Evolutionary conservation across 2,329 filamentous ascomycete species (phyloP), one percentile per base, ranked within the genome.

Genomic region (Aspergillus piperis): DNA sequence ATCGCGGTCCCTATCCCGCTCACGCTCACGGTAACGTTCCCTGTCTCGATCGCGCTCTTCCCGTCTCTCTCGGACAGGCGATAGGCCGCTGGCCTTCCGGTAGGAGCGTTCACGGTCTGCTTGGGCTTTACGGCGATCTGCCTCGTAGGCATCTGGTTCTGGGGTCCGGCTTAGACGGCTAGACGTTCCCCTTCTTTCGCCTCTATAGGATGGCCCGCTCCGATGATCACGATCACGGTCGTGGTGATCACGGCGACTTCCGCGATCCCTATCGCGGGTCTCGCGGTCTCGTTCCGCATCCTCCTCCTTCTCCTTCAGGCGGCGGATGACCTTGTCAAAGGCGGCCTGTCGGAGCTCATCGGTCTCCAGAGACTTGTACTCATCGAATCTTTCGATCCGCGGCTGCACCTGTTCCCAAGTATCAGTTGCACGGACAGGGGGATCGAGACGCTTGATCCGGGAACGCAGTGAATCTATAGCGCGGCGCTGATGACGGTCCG

Each of bases 81-180:
- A 81, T 65, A 85, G 72, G 68, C 85, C 80, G 65, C 89, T 90
- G 78, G 87, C 87, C 79, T 95, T 96, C 75, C 91, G 88, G 78
- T 96, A 96, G 69, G 96, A 93, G 66, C 93, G 90, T 79, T 98
- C 96, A 51, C 96, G 89, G 73, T 96, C 93, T 60, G 93, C 92
- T 72, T 95, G 93, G 47, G 94, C 94, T 76, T 94, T 95, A 70
- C 92, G 90, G 66, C 95, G 88, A 74, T 99, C 95, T 62, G 93
- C 95, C 77, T 98, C 95, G 76, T 99, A 99, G 19, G 91, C 87
- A 78, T 99, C 93, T 60, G 87, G 86, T 76, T 98, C 95, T n/a
- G 92, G 93, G 68, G 90, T 93, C 70, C 92, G 91, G 73, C 91
- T 96, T 68, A 86, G 86, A 68, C 91, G 83, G 66, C 80, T 80